Conservation (phyloP, 495 filamentous ascomycete species). For the Cryomyces antarcticus region DNA sequence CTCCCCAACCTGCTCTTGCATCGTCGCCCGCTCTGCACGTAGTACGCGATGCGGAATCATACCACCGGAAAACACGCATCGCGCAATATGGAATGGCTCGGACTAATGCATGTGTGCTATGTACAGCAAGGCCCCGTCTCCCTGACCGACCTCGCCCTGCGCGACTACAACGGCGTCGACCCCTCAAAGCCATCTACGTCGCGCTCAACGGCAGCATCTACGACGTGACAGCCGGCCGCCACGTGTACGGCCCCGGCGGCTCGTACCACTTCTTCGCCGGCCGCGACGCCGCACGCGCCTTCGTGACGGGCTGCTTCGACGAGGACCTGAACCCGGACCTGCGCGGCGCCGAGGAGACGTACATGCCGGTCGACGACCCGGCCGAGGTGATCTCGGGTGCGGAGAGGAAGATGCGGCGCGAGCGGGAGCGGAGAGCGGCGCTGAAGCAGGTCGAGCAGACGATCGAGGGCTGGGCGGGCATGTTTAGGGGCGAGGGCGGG, state of each 20-base stretch:
- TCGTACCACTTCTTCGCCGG: constrained; percentile 78
- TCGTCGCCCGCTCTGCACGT: no score
- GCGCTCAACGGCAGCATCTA: constrained; percentile 88
- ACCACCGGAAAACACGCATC: neutral
- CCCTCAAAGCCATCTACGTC: constrained; percentile 57
- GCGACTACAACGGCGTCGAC: constrained; percentile 60
- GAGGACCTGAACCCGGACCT: constrained; percentile 68
- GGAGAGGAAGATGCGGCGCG: constrained; percentile 24
- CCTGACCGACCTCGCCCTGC: constrained; percentile 56
- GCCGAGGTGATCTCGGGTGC: constrained; percentile 30
- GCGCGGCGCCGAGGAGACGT: constrained; percentile 77
- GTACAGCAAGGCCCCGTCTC: constrained; percentile 28
- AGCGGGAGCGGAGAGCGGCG: constrained; percentile 30
- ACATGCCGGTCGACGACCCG: constrained; percentile 51
- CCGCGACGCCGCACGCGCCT: constrained; percentile 68
- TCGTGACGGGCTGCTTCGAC: constrained; percentile 91
- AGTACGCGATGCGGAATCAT: neutral
- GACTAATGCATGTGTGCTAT: no score
- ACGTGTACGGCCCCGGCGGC: constrained; percentile 76
- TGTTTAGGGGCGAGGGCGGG: constrained; percentile 33
- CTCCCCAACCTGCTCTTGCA: neutral
- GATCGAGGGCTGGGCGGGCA: constrained; percentile 44
- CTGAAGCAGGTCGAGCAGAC: constrained; percentile 31
- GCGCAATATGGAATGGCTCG: neutral
- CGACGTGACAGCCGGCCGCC: constrained; percentile 60